Base-by-base conservation (phyloP, 768 basidiomycete genomes). In the Psilocybe sp. region DNA sequence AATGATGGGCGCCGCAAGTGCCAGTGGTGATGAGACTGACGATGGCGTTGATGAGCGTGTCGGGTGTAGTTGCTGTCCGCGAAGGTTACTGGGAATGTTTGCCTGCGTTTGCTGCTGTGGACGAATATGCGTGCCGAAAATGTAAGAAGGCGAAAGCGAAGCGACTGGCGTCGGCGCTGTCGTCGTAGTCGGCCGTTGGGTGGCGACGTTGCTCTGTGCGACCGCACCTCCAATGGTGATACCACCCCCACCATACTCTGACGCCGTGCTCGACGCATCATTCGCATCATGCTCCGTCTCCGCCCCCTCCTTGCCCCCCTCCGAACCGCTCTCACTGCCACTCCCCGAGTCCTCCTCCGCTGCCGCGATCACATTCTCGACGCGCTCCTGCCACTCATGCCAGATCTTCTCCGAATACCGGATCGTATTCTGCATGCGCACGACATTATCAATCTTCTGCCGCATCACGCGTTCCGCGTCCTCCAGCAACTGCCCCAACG, bases 361-460 rank as follows among this genome's bases (percentile, higher is more conserved):
- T 3, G 78, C 78, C 32, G 23, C 23, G 23, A 95, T 68, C 37
- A 76, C 79, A 58, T 82, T 78, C 52, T 84, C 87, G 12, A 97
- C 87, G 58, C 82, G 84, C 61, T 90, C 88, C 68, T 98, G 89
- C 95, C 96, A 98, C 69, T 98, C 97, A 60, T 88, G 87, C 73
- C 96, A 85, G 28, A 97, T 90, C 72, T 95, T 96, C 74, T 98
- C 97, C 36, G 93, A 86, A 67, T 98, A 98, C 47, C 91, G 79
- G 58, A 99, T 94, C 15, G 94, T 98, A 63, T 96, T 97, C 69
- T 96, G 92, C 84, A 99, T 85, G 35, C 97, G 85, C 54, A 92
- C 89, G 43, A 98, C 91, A 57, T 88, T 93, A 66, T 95, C 94
- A 55, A 94, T 81, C 76, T 99, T 99, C 69, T 91, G 87, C 31